Base-by-base conservation (phyloP, 1,284 basidiomycete genomes). In the Apiotrichum sp. region DNA sequence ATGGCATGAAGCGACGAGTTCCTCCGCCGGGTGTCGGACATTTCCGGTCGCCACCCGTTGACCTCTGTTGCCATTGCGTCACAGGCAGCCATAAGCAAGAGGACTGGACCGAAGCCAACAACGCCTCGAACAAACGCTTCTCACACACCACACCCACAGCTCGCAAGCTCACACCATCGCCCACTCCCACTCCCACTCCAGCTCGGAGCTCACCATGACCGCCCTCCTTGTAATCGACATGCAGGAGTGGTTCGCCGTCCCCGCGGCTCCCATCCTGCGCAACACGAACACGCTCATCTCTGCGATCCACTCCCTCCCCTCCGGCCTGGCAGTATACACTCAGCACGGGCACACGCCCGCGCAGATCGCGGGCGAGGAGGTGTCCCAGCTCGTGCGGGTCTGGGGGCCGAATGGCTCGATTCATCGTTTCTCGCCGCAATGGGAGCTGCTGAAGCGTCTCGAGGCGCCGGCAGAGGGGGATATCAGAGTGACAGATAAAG, bases 151-250 rank as follows among this genome's bases (percentile, higher is more conserved):
- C 22, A 22, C 22, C 22, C 22, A 22, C 22, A 22, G 22, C 22
- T 22, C 22, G 22, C 22, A 22, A 22, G 22, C 22, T 22, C 22
- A 22, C 22, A 22, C 22, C 22, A 22, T 22, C 22, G 22, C 22
- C 22, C 22, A 22, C 22, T 22, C 22, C 22, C 22, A 22, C 22
- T 22, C 22, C 22, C 22, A 22, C 22, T 22, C 22, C 22, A 22
- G 22, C 22, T 22, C 22, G 22, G 22, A 22, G 22, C 22, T 22
- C 22, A 22, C 22, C 22, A 36, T 35, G 32, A 43, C 52, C 4
- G 52, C 52, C 9, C 52, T 54, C 34, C 9, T 54, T 13, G 52
- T 54, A 0, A 47, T 54, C 11, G 52, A 54, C 47, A 54, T 54
- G 52, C 52, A 54, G 47, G 39, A 6, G 10, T 49, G 35, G 29